A percentile compares a stretch with the other conserved stretches of the same genome.
These are phyloP conservation scores for Dimargaris xerosporica DNA, from an alignment of 192 early-diverging fungal species.

Conservation along the genomic window DNA sequence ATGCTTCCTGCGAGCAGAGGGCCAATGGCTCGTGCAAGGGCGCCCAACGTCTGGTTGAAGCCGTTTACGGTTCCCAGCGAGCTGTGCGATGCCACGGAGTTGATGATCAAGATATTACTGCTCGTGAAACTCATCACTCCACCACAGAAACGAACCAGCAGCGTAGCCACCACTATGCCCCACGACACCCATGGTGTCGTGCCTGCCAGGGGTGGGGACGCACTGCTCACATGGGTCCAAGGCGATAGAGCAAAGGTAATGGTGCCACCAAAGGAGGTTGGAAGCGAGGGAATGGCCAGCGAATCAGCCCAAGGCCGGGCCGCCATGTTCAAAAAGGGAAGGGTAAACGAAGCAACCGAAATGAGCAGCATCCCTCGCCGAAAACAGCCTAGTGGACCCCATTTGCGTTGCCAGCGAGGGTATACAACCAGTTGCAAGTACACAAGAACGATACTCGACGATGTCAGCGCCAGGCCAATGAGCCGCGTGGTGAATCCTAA, in stretches of 20 bases:
- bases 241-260: not conserved
- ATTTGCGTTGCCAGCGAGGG: slow-evolving; percentile 24
- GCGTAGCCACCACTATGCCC: not conserved
- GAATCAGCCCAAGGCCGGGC: not conserved
- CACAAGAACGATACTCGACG: slow-evolving; percentile 24
- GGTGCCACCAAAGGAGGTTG: not conserved
- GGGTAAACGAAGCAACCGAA: slow-evolving; percentile 13
- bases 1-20: slow-evolving; percentile 1
- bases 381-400: slow-evolving; percentile 28
- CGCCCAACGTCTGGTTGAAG: not conserved
- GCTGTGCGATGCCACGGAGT: not conserved
- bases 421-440: slow-evolving; percentile 32
- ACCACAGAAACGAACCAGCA: not conserved
- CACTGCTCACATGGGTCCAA: not conserved
- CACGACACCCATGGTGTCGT: not conserved
- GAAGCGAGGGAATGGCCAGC: not conserved
- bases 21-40: slow-evolving; percentile 2
- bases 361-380: slow-evolving; percentile 16
- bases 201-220: not conserved
- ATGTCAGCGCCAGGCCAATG: slow-evolving; percentile 33
- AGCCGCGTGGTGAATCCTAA: slow-evolving; percentile 29
- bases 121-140: slow-evolving; percentile 5
- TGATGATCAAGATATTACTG: slow-evolving; percentile 3
- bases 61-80: slow-evolving; percentile 9
- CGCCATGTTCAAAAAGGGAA: slow-evolving; percentile 2